Base-by-base conservation (phyloP, 164 flowering plant species). In the Buxus sempervirens region DNA sequence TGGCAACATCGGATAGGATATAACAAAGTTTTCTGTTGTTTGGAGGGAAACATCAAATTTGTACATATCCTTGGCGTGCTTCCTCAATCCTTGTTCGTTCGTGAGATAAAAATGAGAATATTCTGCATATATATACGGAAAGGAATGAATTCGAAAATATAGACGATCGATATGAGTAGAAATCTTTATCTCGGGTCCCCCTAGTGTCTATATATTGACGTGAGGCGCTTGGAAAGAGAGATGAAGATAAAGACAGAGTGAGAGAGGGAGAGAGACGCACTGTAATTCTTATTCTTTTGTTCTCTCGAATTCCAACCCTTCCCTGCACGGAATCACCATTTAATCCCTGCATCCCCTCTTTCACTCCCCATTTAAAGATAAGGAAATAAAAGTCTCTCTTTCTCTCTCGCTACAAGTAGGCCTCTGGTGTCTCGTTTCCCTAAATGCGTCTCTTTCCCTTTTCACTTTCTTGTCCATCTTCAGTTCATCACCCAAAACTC, bases 301-400 rank as follows among this genome's bases (percentile, higher is more conserved):
- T 76, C 79, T 69, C 85, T 81, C 86, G 74, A 72, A 69, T 80
- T 80, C 88, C 83, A 81, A 80, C 84, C 80, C 76, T 74, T 79
- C 73, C 64, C 72, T 53, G 68, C 65, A 70, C 55, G 53, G 64
- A 62, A 68, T 54, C 68, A 41, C 70, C 69, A 67, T 69, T 32
- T 66, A 24, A 36, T 42, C 23, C 53, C 58, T 58, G 27, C 62
- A n/a, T 27, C 13, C 26, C 27, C 72, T 38, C 57, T 70, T 22
- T 64, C 73, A 55, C 62, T 74, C 71, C 62, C 67, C 72, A 18
- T 62, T 66, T 20, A 42, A 64, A 63, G 71, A 49, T 49, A 53
- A 72, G 53, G 53, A 55, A 72, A 72, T n/a, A 21, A 15, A 13
- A 19, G 24, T 63, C 58, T n/a, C 67, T 48, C 24, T 48, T 70